Conservation (phyloP, 1,139 yeast species). For the Pichia sp. region DNA sequence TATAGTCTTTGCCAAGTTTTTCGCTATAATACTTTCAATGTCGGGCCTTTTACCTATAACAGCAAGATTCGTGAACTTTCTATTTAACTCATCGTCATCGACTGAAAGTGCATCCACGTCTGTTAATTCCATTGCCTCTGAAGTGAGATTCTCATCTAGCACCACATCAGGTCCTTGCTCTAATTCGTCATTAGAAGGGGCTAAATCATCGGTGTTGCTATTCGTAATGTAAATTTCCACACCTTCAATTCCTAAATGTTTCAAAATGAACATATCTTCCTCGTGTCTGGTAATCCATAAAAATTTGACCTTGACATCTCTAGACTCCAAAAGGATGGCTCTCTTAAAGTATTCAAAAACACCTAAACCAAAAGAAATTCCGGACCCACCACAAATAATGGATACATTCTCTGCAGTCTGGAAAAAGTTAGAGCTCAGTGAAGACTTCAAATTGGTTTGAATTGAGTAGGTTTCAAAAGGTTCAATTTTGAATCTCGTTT, state of each 20-base stretch:
- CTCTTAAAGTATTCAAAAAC: conserved; percentile 34
- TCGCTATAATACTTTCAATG: conserved; percentile 26
- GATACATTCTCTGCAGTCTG: conserved; percentile 43
- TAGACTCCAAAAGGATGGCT: conserved; percentile 13
- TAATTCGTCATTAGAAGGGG: background rate
- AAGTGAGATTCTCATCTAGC: background rate
- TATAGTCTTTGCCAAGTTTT: conserved; percentile 23
- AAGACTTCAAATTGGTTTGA: conserved; percentile 25
- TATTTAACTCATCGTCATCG: conserved; percentile 6
- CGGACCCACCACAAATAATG: conserved; percentile 81
- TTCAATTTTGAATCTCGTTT: conserved; percentile 25
- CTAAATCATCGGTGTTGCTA: conserved; percentile 5
- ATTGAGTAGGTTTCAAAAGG: conserved; percentile 31
- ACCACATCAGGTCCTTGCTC: background rate
- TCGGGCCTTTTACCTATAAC: conserved; percentile 27
- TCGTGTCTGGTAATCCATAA: conserved; percentile 47
- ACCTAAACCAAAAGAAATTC: conserved; percentile 71
- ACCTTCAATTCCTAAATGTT: conserved; percentile 26
- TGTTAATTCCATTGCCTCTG: background rate
- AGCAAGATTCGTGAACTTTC: conserved; percentile 6
- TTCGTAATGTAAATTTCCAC: conserved; percentile 31
- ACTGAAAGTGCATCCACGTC: conserved; percentile 3
- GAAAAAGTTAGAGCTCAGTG: conserved; percentile 31
- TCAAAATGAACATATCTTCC: conserved; percentile 36
- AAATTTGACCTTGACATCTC: conserved; percentile 23